These are phyloP conservation scores for Lasiodiplodia sp. DNA, from an alignment of 2,329 filamentous ascomycete genomes.

Conservation along the genomic window DNA sequence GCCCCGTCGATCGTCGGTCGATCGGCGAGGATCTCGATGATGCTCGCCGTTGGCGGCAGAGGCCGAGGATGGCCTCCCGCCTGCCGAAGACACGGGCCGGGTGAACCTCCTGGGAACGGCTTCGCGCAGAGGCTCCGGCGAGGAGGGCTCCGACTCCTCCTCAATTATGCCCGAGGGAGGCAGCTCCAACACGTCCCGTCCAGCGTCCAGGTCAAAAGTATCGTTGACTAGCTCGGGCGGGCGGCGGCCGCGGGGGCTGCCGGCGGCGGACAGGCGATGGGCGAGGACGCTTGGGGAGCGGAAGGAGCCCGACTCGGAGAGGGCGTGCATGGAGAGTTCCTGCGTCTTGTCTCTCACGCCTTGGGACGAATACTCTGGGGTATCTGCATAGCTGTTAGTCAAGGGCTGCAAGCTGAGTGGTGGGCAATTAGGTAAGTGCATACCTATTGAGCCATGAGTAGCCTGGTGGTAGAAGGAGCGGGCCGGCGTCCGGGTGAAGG, in stretches of 20 bases:
- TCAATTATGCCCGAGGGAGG: slow-evolving; percentile 5
- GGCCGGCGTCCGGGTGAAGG: slow-evolving; percentile 62
- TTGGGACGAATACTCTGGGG: slow-evolving; percentile 73
- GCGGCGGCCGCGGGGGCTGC: slow-evolving; percentile 17
- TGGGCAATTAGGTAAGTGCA: slow-evolving; percentile 35
- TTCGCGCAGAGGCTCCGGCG: slow-evolving; percentile 5
- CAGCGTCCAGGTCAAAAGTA: slow-evolving; percentile 15
- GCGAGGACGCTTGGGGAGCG: slow-evolving; percentile 28
- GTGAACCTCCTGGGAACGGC: slow-evolving; percentile 1
- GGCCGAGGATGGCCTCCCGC: not conserved
- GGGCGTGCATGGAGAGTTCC: slow-evolving; percentile 81
- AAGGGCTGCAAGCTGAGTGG: slow-evolving; percentile 6
- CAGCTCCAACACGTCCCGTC: slow-evolving; percentile 16
- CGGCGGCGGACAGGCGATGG: slow-evolving; percentile 14
- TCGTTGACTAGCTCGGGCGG: slow-evolving; percentile 12
- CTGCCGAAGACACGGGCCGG: slow-evolving; percentile 3
- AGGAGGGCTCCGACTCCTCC: slow-evolving; percentile 25
- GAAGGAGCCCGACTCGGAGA: slow-evolving; percentile 50
- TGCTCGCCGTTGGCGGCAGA: slow-evolving; percentile 16
- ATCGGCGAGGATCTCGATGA: slow-evolving; percentile 16
- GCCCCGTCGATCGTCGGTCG: slow-evolving; percentile 14
- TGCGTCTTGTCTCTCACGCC: slow-evolving; percentile 87
- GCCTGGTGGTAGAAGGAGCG: slow-evolving; percentile 75
- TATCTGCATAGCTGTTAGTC: slow-evolving; percentile 60
- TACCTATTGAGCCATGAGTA: slow-evolving; percentile 66